phyloP scores from a whole-genome alignment of 495 filamentous ascomycete genomes.

The Rusavskia elegans region DNA sequence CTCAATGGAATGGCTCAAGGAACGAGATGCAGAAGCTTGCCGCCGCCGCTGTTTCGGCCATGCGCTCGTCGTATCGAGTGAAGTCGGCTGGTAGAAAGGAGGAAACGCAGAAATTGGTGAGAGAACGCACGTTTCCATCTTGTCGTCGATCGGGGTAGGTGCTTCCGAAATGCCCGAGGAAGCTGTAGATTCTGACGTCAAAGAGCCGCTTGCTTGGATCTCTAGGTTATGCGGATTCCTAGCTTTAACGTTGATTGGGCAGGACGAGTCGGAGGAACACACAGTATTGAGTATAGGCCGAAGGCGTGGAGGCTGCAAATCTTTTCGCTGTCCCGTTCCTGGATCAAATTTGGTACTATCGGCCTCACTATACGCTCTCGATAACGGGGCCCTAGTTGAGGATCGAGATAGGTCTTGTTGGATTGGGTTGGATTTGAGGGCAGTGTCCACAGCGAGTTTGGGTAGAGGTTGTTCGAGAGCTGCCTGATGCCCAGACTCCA shows the following conservation, averaged over 20 bases:
- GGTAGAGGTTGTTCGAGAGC: slow-evolving; percentile 26
- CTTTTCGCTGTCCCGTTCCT: slow-evolving; percentile 2
- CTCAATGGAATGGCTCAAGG: slow-evolving; percentile 25
- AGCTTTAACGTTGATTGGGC: slow-evolving; percentile 8
- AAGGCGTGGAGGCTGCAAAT: slow-evolving; percentile 1
- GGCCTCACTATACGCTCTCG: slow-evolving; percentile 9
- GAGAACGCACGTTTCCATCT: slow-evolving; percentile 27
- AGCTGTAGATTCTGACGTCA: slow-evolving; percentile 43
- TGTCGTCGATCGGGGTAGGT: slow-evolving; percentile 32
- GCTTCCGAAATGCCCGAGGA: slow-evolving; percentile 36
- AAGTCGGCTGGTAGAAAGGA: slow-evolving; percentile 25
- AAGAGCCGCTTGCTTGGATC: slow-evolving; percentile 34
- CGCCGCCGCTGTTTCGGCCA: slow-evolving; percentile 26
- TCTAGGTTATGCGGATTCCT: slow-evolving; percentile 16
- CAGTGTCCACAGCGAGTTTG: slow-evolving; percentile 10
- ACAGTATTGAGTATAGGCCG: slow-evolving; percentile 3
- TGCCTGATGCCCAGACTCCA: slow-evolving; percentile 22
- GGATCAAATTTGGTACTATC: slow-evolving; percentile 5
- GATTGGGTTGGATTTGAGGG: neutral
- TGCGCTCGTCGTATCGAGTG: slow-evolving; percentile 31
- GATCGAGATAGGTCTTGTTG: slow-evolving; percentile 2
- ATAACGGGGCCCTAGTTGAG: neutral
- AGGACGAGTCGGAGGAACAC: too few species aligned
- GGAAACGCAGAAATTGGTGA: slow-evolving; percentile 34
- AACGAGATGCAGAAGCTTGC: slow-evolving; percentile 29